Evolutionary conservation across 768 basidiomycete genomes (phyloP).

Genomic region (Pleurotus eryngii): DNA sequence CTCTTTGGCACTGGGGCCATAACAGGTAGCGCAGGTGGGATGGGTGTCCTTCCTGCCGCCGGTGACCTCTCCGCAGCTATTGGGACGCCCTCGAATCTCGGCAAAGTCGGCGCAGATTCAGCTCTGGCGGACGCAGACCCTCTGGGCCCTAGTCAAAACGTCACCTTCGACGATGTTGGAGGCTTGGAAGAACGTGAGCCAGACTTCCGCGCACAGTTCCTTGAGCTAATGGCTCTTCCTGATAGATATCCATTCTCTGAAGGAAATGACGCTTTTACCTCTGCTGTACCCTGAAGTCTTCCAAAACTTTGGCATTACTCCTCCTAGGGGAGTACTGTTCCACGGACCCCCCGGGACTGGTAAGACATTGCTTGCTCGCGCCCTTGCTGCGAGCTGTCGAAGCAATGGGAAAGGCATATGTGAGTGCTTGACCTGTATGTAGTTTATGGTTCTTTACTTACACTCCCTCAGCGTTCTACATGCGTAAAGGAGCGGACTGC

Average conservation of each 20-base stretch:
- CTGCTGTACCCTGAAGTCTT: slow-evolving; percentile 96
- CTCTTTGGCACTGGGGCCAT: slow-evolving; percentile 50
- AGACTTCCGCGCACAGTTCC: neutral
- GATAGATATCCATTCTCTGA: slow-evolving; percentile 89
- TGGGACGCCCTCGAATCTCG: slow-evolving; percentile 82
- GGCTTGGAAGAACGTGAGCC: slow-evolving; percentile 88
- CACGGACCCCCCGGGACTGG: slow-evolving; percentile 99
- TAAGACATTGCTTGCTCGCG: slow-evolving; percentile 90
- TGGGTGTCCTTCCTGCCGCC: slow-evolving; percentile 36
- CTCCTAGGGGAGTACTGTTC: slow-evolving; percentile 94
- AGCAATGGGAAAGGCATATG: slow-evolving; percentile 85
- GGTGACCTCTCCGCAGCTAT: slow-evolving; percentile 65
- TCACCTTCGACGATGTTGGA: slow-evolving; percentile 96
- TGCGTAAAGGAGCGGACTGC: slow-evolving; percentile 98
- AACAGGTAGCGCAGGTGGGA: slow-evolving; percentile 43
- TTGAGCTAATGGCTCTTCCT: slow-evolving; percentile 1
- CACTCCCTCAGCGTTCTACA: slow-evolving; percentile 80
- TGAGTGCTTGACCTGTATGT: slow-evolving; percentile 37
- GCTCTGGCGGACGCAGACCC: slow-evolving; percentile 95
- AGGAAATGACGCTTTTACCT: slow-evolving; percentile 97
- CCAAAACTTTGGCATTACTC: slow-evolving; percentile 89
- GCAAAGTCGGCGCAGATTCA: slow-evolving; percentile 62
- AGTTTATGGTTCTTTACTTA: neutral
- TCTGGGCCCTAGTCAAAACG: slow-evolving; percentile 86
- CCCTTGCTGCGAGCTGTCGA: slow-evolving; percentile 89